Conservation (phyloP, 495 filamentous ascomycete species). For the Evernia prunastri region DNA sequence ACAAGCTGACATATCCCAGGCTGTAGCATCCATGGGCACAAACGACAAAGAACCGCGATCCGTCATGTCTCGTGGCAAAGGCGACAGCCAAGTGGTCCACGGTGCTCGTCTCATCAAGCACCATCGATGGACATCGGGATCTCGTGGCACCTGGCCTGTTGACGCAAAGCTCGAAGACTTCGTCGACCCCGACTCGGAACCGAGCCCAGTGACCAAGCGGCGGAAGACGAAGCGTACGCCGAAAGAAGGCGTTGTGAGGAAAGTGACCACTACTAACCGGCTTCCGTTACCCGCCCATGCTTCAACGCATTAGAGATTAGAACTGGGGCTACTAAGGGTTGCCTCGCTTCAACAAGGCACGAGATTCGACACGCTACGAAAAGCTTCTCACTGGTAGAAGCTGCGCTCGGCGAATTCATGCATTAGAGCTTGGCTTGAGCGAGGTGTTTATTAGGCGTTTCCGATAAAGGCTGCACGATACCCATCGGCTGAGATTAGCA, state of each 20-base stretch:
- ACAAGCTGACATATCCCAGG: conserved; percentile 41
- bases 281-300: neutral
- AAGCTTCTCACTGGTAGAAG: neutral
- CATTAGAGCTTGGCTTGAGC: neutral
- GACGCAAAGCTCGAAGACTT: conserved; percentile 1
- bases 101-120: conserved; percentile 24
- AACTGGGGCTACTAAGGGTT: neutral
- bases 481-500: neutral
- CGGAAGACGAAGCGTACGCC: conserved; percentile 7
- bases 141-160: conserved; percentile 19
- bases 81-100: conserved; percentile 27
- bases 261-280: neutral
- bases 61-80: conserved; percentile 70
- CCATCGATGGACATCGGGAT: conserved; percentile 16
- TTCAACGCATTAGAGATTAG: neutral
- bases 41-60: conserved; percentile 62
- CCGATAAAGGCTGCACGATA: conserved; percentile 5
- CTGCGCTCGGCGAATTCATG: neutral
- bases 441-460: neutral
- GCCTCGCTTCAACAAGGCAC: neutral
- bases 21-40: conserved; percentile 78
- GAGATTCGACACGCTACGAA: neutral
- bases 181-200: neutral
- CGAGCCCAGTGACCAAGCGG: conserved; percentile 12
- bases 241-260: neutral